Conservation (phyloP, 441 rosid species). For the Gossypium aridum region DNA sequence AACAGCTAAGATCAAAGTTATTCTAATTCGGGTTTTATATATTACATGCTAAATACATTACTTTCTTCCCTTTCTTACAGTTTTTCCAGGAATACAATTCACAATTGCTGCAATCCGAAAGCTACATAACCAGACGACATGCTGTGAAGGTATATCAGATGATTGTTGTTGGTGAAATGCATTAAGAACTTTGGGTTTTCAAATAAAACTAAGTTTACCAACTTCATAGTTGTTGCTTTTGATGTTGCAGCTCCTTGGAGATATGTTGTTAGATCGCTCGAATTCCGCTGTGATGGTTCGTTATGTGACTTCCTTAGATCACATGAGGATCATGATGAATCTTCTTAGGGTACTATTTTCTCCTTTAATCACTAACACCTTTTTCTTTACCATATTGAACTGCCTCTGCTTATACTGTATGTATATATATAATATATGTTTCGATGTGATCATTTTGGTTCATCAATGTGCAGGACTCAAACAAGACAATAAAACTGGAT, state of each 20-base stretch:
- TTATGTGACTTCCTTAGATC: conserved; percentile 70
- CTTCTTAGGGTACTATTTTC: conserved; percentile 50
- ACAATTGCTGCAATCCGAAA: conserved; percentile 49
- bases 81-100: conserved; percentile 67
- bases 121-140: conserved; percentile 71
- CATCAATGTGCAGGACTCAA: conserved; percentile 42
- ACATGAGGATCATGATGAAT: conserved; percentile 83
- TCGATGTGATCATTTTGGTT: neutral
- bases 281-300: conserved; percentile 67
- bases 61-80: conserved; percentile 25
- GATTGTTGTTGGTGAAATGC: too few relatives aligned
- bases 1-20: too few relatives aligned
- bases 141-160: conserved; percentile 53
- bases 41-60: too few relatives aligned
- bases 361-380: too few relatives aligned
- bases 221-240: neutral
- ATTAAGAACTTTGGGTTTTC: neutral
- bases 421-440: neutral
- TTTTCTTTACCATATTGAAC: too few relatives aligned
- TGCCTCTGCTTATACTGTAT: neutral
- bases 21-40: too few relatives aligned
- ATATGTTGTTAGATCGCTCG: conserved; percentile 72
- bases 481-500: conserved; percentile 48
- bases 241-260: conserved; percentile 49
- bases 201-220: neutral